Evolutionary conservation across 2,329 filamentous ascomycete species (phyloP).

Genomic region (Metarhizium guizhouense): DNA sequence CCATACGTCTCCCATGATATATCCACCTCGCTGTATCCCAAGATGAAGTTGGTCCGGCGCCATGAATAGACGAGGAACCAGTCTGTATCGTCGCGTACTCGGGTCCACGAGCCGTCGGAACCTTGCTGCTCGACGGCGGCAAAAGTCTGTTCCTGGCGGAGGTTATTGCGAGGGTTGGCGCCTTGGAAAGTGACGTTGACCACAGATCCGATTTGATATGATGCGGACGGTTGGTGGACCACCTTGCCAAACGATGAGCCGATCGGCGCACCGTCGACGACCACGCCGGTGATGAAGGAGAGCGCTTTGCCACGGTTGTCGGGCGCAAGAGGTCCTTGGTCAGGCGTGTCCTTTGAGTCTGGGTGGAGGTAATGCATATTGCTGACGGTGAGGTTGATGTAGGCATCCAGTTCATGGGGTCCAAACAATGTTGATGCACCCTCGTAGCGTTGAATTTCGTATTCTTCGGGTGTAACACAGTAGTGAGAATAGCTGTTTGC

Average conservation of each 20-base stretch:
- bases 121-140: constrained; percentile 61
- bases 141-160: constrained; percentile 70
- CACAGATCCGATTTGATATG: constrained; percentile 50
- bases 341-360: constrained; percentile 28
- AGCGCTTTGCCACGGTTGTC: constrained; percentile 70
- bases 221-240: constrained; percentile 39
- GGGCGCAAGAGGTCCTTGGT: constrained; percentile 56
- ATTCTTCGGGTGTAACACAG: constrained; percentile 71
- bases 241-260: constrained; percentile 65
- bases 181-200: constrained; percentile 68
- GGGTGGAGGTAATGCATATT: constrained; percentile 31
- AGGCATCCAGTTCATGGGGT: constrained; percentile 71
- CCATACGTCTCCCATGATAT: constrained; percentile 62
- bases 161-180: constrained; percentile 84
- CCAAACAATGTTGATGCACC: constrained; percentile 90
- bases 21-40: constrained; percentile 70
- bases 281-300: constrained; percentile 71
- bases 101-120: constrained; percentile 46
- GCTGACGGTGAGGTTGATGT: constrained; percentile 78
- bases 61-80: constrained; percentile 80
- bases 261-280: constrained; percentile 59
- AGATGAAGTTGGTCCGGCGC: constrained; percentile 58
- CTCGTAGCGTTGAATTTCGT: constrained; percentile 80
- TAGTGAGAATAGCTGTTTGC: constrained; percentile 89
- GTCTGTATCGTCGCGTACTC: constrained; percentile 64